Evolutionary conservation across 176 grass and related monocot genomes (phyloP), one percentile per base, ranked within the genome.

Genomic region (Puccinellia tenuiflora): DNA sequence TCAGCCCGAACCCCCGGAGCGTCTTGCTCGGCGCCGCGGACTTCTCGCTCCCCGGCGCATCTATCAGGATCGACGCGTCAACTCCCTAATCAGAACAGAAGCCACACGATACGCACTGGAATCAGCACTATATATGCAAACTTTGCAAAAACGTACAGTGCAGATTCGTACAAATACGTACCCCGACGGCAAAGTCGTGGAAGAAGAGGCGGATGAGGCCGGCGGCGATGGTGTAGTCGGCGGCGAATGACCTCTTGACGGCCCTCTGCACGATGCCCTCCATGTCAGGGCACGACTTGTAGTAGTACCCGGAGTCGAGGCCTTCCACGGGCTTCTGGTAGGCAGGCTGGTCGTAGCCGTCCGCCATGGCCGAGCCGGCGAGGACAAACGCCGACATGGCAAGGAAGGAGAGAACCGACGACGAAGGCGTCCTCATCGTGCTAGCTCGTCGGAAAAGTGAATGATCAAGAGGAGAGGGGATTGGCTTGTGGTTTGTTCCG

Each of bases 11-110:
- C 0, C 96, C 96, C 2, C 96, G 53, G 72, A 96, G 89, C 78
- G 89, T 92, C 90, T 39, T 48, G 87, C 93, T 91, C 78, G 73
- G 46, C 7, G 33, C 57, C 17, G 96, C 91, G 16, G 81, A 65
- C 93, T 56, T 90, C 93, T 99, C 96, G 77, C 89, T 93, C 14
- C 61, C 78, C 0, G 78, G 68, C 33, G 84, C 60, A 81, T 94
- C 85, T 10, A 99, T 45, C 73, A 96, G 81, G 47, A 99, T 62
- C 0, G 93, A 99, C 71, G 39, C 96, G n/a, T 99, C 96, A 5
- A 67, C 83, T 53, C 96, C 96, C 96, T 99, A 80, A 68, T 67
- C 18, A 3, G 3, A 56, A 75, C 15, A 46, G 0, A 46, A 46
- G 43, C 43, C 43, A 13, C 7, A 46, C 65, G 4, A 29, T 29